Conservation (phyloP, 2,329 filamentous ascomycete genomes). For the Amauroascus niger region DNA sequence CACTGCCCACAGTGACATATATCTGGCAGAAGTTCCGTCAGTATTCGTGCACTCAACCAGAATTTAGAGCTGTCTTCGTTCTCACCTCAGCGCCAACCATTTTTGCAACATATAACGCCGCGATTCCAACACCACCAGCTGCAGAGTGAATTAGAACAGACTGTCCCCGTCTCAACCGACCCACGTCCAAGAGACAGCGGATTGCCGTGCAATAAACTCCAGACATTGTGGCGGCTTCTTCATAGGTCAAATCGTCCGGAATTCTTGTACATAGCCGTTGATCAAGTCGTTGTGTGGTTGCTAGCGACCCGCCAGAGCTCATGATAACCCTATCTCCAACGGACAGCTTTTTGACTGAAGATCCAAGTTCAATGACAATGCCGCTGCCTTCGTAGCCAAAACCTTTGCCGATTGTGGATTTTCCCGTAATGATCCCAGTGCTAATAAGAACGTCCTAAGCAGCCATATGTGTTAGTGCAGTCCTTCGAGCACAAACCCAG, state of each 20-base stretch:
- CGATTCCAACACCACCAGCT: conserved; percentile 20
- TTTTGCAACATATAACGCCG: conserved; percentile 20
- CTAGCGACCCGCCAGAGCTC: too few species aligned
- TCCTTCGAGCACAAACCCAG: too few species aligned
- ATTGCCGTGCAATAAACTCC: conserved; percentile 22
- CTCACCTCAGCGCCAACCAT: conserved; percentile 12
- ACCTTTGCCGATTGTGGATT: not conserved
- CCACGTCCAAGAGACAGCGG: conserved; percentile 20
- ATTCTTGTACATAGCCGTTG: too few species aligned
- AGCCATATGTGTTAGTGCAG: too few species aligned
- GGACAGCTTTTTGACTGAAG: not conserved
- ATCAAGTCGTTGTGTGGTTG: too few species aligned
- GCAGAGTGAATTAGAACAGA: conserved; percentile 24
- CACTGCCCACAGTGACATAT: conserved; percentile 20
- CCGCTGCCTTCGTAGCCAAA: conserved; percentile 10
- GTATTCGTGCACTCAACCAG: too few species aligned
- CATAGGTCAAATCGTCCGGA: conserved; percentile 23
- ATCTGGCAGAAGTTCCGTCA: too few species aligned
- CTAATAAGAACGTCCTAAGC: conserved; percentile 21
- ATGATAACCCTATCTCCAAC: not conserved
- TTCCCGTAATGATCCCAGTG: conserved; percentile 15
- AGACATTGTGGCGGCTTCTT: conserved; percentile 24
- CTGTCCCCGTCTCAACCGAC: conserved; percentile 11
- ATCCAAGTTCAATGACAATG: conserved; percentile 8
- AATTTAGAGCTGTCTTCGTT: too few species aligned